phyloP scores from a whole-genome alignment of 768 basidiomycete species.

The Kwoniella europaea region DNA sequence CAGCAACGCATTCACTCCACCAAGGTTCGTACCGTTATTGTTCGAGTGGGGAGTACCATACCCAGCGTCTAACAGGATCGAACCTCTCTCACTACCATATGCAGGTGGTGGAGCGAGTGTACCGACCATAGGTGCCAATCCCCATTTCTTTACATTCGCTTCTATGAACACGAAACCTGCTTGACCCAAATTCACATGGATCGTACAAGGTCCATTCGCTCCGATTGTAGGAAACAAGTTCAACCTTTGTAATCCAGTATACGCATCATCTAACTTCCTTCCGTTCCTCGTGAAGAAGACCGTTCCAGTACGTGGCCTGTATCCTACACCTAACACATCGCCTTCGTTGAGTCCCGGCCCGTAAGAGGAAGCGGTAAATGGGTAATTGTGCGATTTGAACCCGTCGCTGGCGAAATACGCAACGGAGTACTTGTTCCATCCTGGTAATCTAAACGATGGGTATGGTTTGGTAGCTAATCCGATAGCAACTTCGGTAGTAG shows the following conservation, averaged over 20 bases:
- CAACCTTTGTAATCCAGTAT: slow-evolving; percentile 81
- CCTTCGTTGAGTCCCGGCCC: slow-evolving; percentile 87
- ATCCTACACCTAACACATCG: slow-evolving; percentile 93
- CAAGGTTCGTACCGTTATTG: slow-evolving; percentile 14
- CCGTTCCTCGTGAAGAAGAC: slow-evolving; percentile 99
- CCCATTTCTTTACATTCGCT: slow-evolving; percentile 99
- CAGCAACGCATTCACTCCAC: slow-evolving; percentile 39
- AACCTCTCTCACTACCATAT: slow-evolving; percentile 95
- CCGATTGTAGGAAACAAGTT: slow-evolving; percentile 98
- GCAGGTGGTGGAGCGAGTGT: slow-evolving; percentile 97
- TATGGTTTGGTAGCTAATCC: slow-evolving; percentile 97
- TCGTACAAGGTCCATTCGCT: slow-evolving; percentile 91
- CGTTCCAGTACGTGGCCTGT: slow-evolving; percentile 91
- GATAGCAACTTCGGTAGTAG: slow-evolving; percentile 82
- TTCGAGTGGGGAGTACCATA: slow-evolving; percentile 60
- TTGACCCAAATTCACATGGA: slow-evolving; percentile 97
- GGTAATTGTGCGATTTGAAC: slow-evolving; percentile 96
- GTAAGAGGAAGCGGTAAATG: slow-evolving; percentile 83
- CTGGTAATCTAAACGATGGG: slow-evolving; percentile 89
- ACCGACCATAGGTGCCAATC: slow-evolving; percentile 93
- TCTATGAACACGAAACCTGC: slow-evolving; percentile 99
- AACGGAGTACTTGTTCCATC: slow-evolving; percentile 81
- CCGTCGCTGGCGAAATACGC: slow-evolving; percentile 91
- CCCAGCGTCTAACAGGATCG: slow-evolving; percentile 91
- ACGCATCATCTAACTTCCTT: slow-evolving; percentile 94